These are phyloP conservation scores for Colletotrichum lindemuthianum DNA, from an alignment of 2,329 filamentous ascomycete genomes.

Conservation along the genomic window DNA sequence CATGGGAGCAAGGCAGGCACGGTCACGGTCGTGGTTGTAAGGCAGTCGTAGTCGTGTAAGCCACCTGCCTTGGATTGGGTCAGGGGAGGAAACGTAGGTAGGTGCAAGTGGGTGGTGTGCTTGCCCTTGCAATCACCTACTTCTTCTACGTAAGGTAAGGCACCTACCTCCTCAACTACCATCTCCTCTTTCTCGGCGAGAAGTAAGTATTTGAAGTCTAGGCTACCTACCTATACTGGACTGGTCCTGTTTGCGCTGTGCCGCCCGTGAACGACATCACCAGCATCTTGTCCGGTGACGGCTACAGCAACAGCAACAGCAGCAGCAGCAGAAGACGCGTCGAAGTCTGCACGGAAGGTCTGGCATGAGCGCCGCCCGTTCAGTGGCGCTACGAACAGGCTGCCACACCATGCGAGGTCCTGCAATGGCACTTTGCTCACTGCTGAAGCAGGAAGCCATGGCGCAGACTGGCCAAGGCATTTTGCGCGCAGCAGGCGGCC, in stretches of 20 bases:
- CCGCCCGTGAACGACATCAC: no score
- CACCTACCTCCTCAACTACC: no score
- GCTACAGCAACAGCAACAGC: neutral
- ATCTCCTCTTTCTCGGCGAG: no score
- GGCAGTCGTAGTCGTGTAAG: neutral
- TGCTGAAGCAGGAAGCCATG: constrained; percentile 17
- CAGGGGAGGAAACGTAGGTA: neutral
- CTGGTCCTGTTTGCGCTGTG: no score
- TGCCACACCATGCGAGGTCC: constrained; percentile 20
- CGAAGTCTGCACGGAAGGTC: constrained; percentile 35
- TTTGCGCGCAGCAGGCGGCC: constrained; percentile 2
- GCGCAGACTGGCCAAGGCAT: constrained; percentile 5
- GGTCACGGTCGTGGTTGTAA: neutral
- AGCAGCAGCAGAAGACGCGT: constrained; percentile 24
- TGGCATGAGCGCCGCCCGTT: constrained; percentile 22
- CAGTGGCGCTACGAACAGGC: constrained; percentile 10
- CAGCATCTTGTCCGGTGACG: neutral
- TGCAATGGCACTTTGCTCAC: constrained; percentile 26
- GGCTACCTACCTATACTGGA: no score
- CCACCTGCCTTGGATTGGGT: constrained; percentile 1
- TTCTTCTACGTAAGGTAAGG: no score
- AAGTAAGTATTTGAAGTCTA: no score
- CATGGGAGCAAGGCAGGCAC: constrained; percentile 10
- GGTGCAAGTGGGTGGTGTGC: constrained; percentile 4
- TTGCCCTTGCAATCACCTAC: no score